A percentile compares a stretch with the other conserved stretches of the same genome.
These are phyloP conservation scores for Marchantia paleacea DNA, from an alignment of 225 moss, liverwort and hornwort species.

Conservation along the genomic window DNA sequence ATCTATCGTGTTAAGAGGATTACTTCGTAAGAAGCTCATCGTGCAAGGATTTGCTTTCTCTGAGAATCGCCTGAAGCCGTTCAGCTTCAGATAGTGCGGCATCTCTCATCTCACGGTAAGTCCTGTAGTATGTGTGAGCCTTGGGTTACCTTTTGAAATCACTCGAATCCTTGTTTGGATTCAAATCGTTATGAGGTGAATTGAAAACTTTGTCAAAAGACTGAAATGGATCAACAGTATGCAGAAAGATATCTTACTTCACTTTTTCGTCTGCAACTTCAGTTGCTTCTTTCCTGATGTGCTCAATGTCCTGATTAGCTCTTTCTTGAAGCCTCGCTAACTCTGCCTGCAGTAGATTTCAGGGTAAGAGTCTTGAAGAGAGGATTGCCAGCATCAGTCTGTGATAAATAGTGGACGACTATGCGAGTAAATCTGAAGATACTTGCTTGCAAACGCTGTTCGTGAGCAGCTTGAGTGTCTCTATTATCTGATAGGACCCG, in stretches of 20 bases:
- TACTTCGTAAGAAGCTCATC: conserved; percentile 72
- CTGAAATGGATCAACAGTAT: not conserved
- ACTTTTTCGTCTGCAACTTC: conserved; percentile 72
- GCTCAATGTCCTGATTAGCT: conserved; percentile 56
- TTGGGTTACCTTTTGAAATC: not conserved
- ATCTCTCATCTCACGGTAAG: conserved; percentile 72
- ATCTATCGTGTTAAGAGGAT: not conserved
- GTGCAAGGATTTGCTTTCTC: conserved; percentile 51
- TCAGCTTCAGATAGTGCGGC: conserved; percentile 62
- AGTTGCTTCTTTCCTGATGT: conserved; percentile 49
- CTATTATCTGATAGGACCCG: conserved; percentile 61
- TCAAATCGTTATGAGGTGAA: not conserved
- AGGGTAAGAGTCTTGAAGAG: not conserved
- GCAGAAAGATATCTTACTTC: conserved; percentile 40
- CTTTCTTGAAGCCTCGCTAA: conserved; percentile 53
- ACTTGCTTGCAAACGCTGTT: conserved; percentile 70
- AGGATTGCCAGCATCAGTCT: not conserved
- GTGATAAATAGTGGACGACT: not conserved
- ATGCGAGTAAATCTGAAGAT: not conserved
- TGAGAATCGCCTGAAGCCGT: conserved; percentile 44
- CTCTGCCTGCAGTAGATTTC: conserved; percentile 47
- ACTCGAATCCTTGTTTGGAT: not conserved
- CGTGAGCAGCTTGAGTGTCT: conserved; percentile 62
- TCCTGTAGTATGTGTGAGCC: conserved; percentile 36
- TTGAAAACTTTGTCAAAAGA: not conserved